phyloP scores from a whole-genome alignment of 108 stramenopile genomes.

The Cylindrotheca fusiformis region DNA sequence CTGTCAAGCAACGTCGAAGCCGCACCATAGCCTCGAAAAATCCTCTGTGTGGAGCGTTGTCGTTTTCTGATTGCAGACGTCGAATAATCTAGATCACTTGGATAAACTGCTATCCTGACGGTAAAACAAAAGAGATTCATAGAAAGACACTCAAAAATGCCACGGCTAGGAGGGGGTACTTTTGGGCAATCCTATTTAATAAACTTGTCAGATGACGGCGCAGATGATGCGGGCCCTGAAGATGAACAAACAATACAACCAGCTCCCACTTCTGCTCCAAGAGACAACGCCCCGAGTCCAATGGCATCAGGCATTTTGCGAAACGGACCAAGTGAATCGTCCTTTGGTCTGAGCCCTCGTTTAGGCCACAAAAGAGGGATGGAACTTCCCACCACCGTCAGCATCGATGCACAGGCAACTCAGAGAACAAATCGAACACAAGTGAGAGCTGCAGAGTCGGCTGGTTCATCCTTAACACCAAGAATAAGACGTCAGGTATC shows the following conservation, averaged over 20 bases:
- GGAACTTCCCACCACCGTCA: background rate
- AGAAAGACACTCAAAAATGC: background rate
- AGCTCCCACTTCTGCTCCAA: background rate
- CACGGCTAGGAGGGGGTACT: background rate
- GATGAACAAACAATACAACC: background rate
- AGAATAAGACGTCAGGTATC: background rate
- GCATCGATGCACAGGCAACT: background rate
- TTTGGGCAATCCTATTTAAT: background rate
- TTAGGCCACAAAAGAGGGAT: background rate
- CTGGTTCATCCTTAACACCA: background rate
- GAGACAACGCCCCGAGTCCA: background rate
- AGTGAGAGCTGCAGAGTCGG: background rate
- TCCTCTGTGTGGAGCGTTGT: no score
- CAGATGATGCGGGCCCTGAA: background rate
- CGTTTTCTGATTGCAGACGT: no score
- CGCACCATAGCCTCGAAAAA: background rate
- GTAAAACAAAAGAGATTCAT: background rate
- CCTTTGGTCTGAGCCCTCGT: background rate
- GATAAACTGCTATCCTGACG: background rate
- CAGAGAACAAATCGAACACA: background rate
- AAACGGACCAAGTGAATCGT: background rate
- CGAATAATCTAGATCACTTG: background rate
- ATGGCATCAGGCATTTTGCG: background rate
- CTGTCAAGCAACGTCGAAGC: background rate
- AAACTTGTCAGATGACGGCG: background rate